phyloP scores from a whole-genome alignment of 371 early-diverging fungal genomes.

The Mortierella sp. region DNA sequence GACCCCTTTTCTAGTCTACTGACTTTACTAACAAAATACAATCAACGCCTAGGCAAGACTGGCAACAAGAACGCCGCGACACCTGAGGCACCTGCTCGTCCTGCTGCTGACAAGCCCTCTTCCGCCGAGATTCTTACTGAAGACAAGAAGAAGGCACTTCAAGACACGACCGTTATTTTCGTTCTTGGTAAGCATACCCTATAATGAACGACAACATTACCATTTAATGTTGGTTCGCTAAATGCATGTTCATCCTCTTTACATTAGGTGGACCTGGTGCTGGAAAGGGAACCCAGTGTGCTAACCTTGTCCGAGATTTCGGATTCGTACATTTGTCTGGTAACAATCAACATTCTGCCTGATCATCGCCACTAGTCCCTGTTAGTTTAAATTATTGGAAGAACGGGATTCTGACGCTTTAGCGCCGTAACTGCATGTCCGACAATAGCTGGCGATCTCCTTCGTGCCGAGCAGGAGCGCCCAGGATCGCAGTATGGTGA shows the following conservation, averaged over 20 bases:
- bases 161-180: conserved; percentile 76
- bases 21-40: not conserved
- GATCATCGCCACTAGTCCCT: too few relatives aligned
- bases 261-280: conserved; percentile 84
- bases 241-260: not conserved
- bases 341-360: too few relatives aligned
- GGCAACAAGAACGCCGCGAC: conserved; percentile 20
- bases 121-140: conserved; percentile 11
- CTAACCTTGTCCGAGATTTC: conserved; percentile 86
- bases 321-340: conserved; percentile 95
- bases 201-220: not conserved
- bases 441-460: conserved; percentile 90
- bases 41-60: not conserved
- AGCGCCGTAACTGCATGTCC: not conserved
- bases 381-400: too few relatives aligned
- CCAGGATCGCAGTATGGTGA: conserved; percentile 90
- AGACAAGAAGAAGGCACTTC: conserved; percentile 33
- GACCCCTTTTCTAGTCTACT: not conserved
- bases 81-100: conserved; percentile 8
- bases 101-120: conserved; percentile 6
- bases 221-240: too few relatives aligned
- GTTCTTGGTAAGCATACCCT: conserved; percentile 68
- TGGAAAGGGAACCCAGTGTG: conserved; percentile 97
- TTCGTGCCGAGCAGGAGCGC: conserved; percentile 92
- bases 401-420: not conserved